Evolutionary conservation across 345 rosid genomes (phyloP).

Genomic region (Barbarea vulgaris): DNA sequence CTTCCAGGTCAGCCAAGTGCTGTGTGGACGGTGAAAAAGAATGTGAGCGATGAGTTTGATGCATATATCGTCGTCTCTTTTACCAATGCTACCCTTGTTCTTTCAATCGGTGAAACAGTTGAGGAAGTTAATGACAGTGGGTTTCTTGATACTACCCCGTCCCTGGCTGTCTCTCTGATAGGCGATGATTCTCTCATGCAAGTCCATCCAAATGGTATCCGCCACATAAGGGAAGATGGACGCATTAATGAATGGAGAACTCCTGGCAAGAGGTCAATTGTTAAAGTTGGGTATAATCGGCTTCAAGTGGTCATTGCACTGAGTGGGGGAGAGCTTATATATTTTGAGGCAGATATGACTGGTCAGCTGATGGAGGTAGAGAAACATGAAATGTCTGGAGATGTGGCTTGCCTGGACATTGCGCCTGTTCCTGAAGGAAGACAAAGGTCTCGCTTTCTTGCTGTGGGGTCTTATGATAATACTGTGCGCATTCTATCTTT

Average conservation of each 20-base stretch:
- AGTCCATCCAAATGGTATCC: slow-evolving; percentile 97
- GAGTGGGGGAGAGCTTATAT: slow-evolving; percentile 97
- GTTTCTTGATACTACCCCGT: slow-evolving; percentile 95
- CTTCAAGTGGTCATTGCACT: slow-evolving; percentile 95
- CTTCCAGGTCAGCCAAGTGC: slow-evolving; percentile 99
- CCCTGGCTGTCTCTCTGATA: slow-evolving; percentile 81
- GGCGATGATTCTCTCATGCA: slow-evolving; percentile 99
- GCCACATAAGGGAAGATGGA: slow-evolving; percentile 97
- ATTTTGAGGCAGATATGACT: slow-evolving; percentile 93
- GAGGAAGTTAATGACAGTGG: slow-evolving; percentile 99
- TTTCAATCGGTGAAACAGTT: slow-evolving; percentile 96
- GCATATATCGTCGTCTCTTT: slow-evolving; percentile 98
- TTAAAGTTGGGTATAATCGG: slow-evolving; percentile 94
- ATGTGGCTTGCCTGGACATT: slow-evolving; percentile 97
- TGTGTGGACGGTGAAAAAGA: slow-evolving; percentile 98
- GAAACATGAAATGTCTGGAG: slow-evolving; percentile 99
- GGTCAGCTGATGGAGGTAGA: slow-evolving; percentile 99
- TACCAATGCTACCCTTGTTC: slow-evolving; percentile 93
- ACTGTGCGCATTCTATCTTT: slow-evolving; percentile 87
- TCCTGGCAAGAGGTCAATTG: slow-evolving; percentile 98
- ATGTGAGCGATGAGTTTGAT: slow-evolving; percentile 84
- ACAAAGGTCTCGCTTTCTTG: slow-evolving; percentile 96
- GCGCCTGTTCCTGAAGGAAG: slow-evolving; percentile 99
- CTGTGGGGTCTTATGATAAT: slow-evolving; percentile 94
- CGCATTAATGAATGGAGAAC: slow-evolving; percentile 99